Percentiles rank a stretch among this genome's conserved stretches.
These are phyloP conservation scores for Solanum commersonii DNA, from an alignment of 257 asterid genomes.

Conservation along the genomic window DNA sequence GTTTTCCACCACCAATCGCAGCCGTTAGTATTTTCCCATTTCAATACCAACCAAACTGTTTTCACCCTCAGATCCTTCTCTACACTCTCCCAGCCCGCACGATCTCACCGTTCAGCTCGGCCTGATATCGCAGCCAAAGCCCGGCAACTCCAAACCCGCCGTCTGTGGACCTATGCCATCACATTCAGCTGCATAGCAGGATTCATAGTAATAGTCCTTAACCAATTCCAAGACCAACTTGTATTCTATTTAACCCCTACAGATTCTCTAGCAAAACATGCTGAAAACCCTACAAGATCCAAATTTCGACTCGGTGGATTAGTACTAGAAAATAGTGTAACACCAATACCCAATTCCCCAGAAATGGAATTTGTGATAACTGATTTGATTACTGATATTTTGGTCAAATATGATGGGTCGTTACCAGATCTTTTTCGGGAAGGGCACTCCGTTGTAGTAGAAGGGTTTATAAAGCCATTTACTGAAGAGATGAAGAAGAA, in stretches of 20 bases:
- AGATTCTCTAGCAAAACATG: slow-evolving; percentile 56
- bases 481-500: slow-evolving; percentile 32
- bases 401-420: slow-evolving; percentile 76
- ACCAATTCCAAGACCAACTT: slow-evolving; percentile 87
- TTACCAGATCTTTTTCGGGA: slow-evolving; percentile 92
- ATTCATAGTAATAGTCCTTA: slow-evolving; percentile 65
- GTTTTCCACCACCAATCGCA: slow-evolving; percentile 14
- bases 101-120: slow-evolving; percentile 36
- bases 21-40: slow-evolving; percentile 2
- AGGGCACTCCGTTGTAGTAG: slow-evolving; percentile 90
- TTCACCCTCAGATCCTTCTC: slow-evolving; percentile 19
- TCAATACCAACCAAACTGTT: neutral
- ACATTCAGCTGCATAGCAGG: slow-evolving; percentile 85
- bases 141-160: slow-evolving; percentile 80
- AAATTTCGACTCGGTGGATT: slow-evolving; percentile 93
- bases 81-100: slow-evolving; percentile 35
- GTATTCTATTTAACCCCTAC: slow-evolving; percentile 93
- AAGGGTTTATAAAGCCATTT: slow-evolving; percentile 64
- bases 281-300: slow-evolving; percentile 50
- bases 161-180: slow-evolving; percentile 79
- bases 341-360: slow-evolving; percentile 50
- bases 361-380: slow-evolving; percentile 81
- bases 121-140: slow-evolving; percentile 85
- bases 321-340: slow-evolving; percentile 69
- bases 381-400: slow-evolving; percentile 69